Evolutionary conservation across 2,329 filamentous ascomycete genomes (phyloP), one percentile per base, ranked within the genome.

Genomic region (Myriosclerotinia duriaeana): DNA sequence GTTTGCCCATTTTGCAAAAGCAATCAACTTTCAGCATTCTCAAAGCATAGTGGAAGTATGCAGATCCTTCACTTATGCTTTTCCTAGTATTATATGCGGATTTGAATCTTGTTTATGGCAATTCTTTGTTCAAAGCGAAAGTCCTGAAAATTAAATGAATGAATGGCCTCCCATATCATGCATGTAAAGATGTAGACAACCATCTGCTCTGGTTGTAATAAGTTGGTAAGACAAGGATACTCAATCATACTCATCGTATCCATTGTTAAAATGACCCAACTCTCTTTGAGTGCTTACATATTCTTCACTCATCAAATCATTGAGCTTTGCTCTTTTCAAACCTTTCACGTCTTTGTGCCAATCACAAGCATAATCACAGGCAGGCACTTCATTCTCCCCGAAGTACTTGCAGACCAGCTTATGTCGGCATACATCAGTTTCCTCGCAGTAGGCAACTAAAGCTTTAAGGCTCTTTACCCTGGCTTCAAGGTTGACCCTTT

Each of bases 371-470:
- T 85, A 90, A 71, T 92, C 86, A 72, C 90, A 93, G 26, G 80
- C 80, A 2, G 86, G 85, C 15, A 78, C 76, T 53, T 79, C 75
- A 20, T 76, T 77, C 75, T 94, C 91, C 2, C 89, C 90, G 78
- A 95, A 96, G 75, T 95, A 94, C 60, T 83, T 83, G 70, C 86
- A 88, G 65, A 96, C 92, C 34, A 88, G 77, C 58, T 85, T 83
- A 74, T 98, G 94, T 58, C 93, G 84, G 75, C 94, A 98, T 14
- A 80, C 79, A 14, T 80, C 82, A 0, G 87, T 90, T 66, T 86
- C 85, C 78, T 98, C 94, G 76, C 93, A 97, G 75, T 96, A 97
- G 12, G 85, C 79, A 2, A 93, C 85, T 20, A 98, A 81, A 38
- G 87, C 84, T 67, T 86, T 81, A 34, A 92, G 81, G 70, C 89